phyloP scores from a whole-genome alignment of 1,139 yeast genomes.

The Lodderomyces theae region DNA sequence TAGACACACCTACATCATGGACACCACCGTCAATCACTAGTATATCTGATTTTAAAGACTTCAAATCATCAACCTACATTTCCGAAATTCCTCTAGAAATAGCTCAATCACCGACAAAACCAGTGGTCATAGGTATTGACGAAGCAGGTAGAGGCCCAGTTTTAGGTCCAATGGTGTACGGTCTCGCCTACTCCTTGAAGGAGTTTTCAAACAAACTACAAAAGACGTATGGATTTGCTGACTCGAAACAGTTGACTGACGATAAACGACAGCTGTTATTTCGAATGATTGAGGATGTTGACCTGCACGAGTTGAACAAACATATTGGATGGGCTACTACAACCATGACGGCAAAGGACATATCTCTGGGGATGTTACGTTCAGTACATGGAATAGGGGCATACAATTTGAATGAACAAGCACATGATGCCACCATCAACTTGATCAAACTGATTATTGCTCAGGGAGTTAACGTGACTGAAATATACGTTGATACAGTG shows the following conservation, averaged over 20 bases:
- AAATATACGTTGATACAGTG: constrained; percentile 89
- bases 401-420: constrained; percentile 90
- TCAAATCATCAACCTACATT: constrained; percentile 35
- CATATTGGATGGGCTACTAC: constrained; percentile 89
- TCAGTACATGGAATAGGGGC: constrained; percentile 53
- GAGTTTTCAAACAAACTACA: constrained; percentile 51
- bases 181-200: constrained; percentile 71
- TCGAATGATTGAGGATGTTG: constrained; percentile 49
- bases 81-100: constrained; percentile 30
- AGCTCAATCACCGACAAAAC: constrained; percentile 16
- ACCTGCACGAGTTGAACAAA: constrained; percentile 31
- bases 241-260: constrained; percentile 83
- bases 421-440: constrained; percentile 88
- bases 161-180: constrained; percentile 95
- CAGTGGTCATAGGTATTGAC: constrained; percentile 78
- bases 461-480: constrained; percentile 60
- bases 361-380: constrained; percentile 83
- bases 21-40: constrained; percentile 32
- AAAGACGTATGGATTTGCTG: constrained; percentile 76
- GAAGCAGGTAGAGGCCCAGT: constrained; percentile 99
- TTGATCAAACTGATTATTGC: constrained; percentile 62
- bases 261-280: constrained; percentile 63
- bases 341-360: constrained; percentile 82
- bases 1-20: constrained; percentile 9
- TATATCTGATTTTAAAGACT: constrained; percentile 24